Percentiles rank a stretch among this genome's conserved stretches.
phyloP scores from a whole-genome alignment of 169 alveolate genomes.

The Neospora caninum region DNA sequence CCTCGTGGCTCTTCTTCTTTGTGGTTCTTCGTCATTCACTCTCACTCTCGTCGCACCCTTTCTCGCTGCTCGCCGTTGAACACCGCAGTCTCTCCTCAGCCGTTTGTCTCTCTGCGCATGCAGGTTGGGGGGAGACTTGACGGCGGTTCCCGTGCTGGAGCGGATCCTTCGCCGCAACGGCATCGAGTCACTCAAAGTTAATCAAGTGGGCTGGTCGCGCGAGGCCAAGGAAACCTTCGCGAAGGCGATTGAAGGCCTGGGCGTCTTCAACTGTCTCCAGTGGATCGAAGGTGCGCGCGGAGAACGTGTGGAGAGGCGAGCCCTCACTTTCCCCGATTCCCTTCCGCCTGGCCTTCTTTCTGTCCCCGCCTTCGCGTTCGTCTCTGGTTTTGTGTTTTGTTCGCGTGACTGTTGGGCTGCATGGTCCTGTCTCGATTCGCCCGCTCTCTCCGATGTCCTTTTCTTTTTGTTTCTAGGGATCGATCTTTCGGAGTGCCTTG shows the following conservation, averaged over 20 bases:
- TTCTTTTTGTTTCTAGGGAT: not conserved
- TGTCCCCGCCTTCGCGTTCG: too few species aligned
- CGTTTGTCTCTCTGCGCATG: not conserved
- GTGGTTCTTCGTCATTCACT: too few species aligned
- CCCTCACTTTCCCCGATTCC: too few species aligned
- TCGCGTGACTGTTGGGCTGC: not conserved
- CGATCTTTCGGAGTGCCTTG: constrained; percentile 10
- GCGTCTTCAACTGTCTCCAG: constrained; percentile 30
- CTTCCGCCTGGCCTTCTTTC: too few species aligned
- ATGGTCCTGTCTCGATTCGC: not conserved
- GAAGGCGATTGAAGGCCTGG: not conserved
- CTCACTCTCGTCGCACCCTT: too few species aligned
- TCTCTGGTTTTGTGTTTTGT: not conserved
- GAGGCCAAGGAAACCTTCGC: not conserved
- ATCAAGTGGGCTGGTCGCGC: not conserved
- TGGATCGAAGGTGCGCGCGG: constrained; percentile 4
- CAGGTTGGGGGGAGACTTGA: not conserved
- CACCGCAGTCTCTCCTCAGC: too few species aligned
- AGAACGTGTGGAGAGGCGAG: not conserved
- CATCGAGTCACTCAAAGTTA: not conserved
- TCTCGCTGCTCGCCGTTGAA: too few species aligned
- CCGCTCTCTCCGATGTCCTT: not conserved
- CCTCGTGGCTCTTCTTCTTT: too few species aligned
- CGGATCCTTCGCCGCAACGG: not conserved
- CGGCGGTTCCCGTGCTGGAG: not conserved